Evolutionary conservation across 306 rosid genomes (phyloP), one percentile per base, ranked within the genome.

Genomic region (Lathyrus oleraceus): DNA sequence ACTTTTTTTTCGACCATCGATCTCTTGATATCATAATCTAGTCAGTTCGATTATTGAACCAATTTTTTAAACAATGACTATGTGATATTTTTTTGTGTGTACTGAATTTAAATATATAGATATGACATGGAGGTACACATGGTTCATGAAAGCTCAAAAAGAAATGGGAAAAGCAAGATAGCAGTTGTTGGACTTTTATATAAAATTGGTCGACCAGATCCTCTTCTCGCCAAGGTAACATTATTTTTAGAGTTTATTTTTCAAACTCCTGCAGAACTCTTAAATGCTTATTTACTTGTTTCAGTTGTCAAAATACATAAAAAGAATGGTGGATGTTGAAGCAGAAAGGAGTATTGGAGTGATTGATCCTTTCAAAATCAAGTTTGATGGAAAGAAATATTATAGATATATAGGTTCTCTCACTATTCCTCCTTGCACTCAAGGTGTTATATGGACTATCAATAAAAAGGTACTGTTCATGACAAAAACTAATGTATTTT

Each of bases 381-480:
- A 71, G 66, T 10, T 75, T 21, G 70, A 70, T 62, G 87, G 85
- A 45, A 81, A 79, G 43, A 87, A 78, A 47, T 87, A 81, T 42
- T 89, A 78, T 53, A 85, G 79, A 76, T 91, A 91, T 62, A 51
- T 79, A 45, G 96, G 97, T 0, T 90, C 96, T 9, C 86, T 86
- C 77, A 90, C 92, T 5, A 71, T 74, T 61, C 95, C 95, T 77
- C 96, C 95, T 61, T 88, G 96, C 54, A 85, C 82, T 12, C 86
- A 86, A 81, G 91, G 86, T 10, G 92, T 91, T 70, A 72, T 83
- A 78, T 89, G 97, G 96, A 75, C 86, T 49, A 76, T 89, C 3
- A 81, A 74, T 45, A 87, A 67, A 63, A 83, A 83, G 87, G 91
- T 89, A 69, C 17, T 25, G 10, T 1, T 32, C 38, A 6, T 5